Conservation (phyloP, 2,329 filamentous ascomycete genomes). For the Alternaria gaisen region DNA sequence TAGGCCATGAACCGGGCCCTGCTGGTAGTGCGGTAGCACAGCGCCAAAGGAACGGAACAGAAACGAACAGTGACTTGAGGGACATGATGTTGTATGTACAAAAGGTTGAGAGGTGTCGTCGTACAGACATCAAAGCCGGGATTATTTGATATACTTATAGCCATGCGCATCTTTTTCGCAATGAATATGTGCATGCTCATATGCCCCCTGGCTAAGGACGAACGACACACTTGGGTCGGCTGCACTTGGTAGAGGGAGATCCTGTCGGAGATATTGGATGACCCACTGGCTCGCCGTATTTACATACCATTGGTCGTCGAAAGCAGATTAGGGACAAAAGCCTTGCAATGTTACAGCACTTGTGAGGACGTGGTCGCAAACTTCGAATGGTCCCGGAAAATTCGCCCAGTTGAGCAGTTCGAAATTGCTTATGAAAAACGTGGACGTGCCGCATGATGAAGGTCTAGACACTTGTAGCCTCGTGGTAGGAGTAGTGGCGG, state of each 20-base stretch:
- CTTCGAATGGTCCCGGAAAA: conserved; percentile 29
- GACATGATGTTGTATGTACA: conserved; percentile 24
- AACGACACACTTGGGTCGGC: conserved; percentile 14
- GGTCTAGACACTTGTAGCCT: conserved; percentile 19
- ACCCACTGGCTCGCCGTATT: conserved; percentile 11
- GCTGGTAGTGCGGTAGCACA: conserved; percentile 31
- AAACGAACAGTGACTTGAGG: conserved; percentile 23
- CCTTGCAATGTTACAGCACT: conserved; percentile 33
- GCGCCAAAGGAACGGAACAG: conserved; percentile 31
- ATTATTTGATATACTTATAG: conserved; percentile 23
- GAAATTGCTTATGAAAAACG: conserved; percentile 20
- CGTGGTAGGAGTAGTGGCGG: conserved; percentile 23
- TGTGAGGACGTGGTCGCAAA: conserved; percentile 12
- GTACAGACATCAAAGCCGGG: conserved; percentile 9
- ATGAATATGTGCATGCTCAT: conserved; percentile 7
- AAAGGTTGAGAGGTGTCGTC: conserved; percentile 10
- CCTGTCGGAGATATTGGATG: conserved; percentile 20
- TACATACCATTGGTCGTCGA: conserved; percentile 26
- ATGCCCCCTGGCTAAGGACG: conserved; percentile 1
- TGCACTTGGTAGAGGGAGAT: conserved; percentile 13
- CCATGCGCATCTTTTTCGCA: not conserved
- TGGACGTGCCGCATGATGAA: conserved; percentile 38
- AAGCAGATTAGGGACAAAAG: conserved; percentile 26
- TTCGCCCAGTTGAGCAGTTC: conserved; percentile 40
- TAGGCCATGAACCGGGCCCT: conserved; percentile 34